Evolutionary conservation across 805 yeast genomes (phyloP).

Genomic region (Candida namnaoensis): DNA sequence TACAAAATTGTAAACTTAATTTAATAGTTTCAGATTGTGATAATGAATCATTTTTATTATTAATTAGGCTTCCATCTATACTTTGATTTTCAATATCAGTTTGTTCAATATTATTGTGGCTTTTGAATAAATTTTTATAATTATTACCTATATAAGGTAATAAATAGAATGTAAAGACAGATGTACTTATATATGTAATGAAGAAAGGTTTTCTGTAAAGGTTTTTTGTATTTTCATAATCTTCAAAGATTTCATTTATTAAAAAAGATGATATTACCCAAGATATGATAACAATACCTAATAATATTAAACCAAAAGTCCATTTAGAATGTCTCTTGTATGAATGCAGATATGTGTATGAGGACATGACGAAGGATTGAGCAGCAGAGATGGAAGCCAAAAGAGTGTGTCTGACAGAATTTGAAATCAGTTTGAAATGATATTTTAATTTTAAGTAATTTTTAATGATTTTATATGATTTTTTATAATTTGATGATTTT

Average conservation of each 20-base stretch:
- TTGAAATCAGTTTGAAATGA: too few relatives aligned
- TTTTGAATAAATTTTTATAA: slow-evolving; percentile 12
- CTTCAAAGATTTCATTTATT: slow-evolving; percentile 66
- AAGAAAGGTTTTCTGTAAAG: slow-evolving; percentile 83
- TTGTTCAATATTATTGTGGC: background rate
- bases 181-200: slow-evolving; percentile 87
- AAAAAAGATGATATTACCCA: slow-evolving; percentile 92
- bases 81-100: background rate
- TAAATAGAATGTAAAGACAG: slow-evolving; percentile 72
- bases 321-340: slow-evolving; percentile 27
- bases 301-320: slow-evolving; percentile 70
- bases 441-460: too few relatives aligned
- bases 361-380: background rate
- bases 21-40: slow-evolving; percentile 56
- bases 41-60: slow-evolving; percentile 20
- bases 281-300: slow-evolving; percentile 66
- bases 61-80: background rate
- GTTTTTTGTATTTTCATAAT: slow-evolving; percentile 22
- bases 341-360: background rate
- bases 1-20: slow-evolving; percentile 73
- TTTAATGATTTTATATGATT: too few relatives aligned
- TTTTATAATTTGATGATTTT: too few relatives aligned
- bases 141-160: slow-evolving; percentile 39
- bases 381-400: too few relatives aligned
- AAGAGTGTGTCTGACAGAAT: too few relatives aligned